phyloP scores from a whole-genome alignment of 495 filamentous ascomycete species.

The Mycothermus thermophilus region DNA sequence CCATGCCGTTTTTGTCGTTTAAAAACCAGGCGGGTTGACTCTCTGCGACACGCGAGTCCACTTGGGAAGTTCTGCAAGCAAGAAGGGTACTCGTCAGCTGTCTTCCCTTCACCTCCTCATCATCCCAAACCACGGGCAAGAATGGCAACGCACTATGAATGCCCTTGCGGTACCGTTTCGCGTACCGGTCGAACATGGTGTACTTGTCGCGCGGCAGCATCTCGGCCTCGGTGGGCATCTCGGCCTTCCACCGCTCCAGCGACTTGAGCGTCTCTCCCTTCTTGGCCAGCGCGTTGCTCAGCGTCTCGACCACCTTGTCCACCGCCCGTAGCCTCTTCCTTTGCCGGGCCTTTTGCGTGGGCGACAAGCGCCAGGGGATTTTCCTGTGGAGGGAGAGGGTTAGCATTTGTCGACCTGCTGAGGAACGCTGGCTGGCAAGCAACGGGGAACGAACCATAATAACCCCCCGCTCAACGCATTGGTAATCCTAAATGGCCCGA shows the following conservation, averaged over 20 bases:
- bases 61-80: constrained; percentile 64
- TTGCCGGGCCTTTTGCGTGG: constrained; percentile 79
- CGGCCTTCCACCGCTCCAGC: constrained; percentile 74
- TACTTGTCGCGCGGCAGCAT: constrained; percentile 97
- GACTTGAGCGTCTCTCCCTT: constrained; percentile 54
- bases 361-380: constrained; percentile 90
- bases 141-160: constrained; percentile 69
- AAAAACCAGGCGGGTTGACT: constrained; percentile 88
- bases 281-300: constrained; percentile 62
- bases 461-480: constrained; percentile 65
- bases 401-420: no score
- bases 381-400: constrained; percentile 50
- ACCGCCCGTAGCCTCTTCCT: constrained; percentile 74
- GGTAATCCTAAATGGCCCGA: constrained; percentile 69
- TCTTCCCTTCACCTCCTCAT: no score
- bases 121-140: constrained; percentile 1
- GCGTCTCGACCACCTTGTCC: constrained; percentile 62
- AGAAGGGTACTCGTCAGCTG: no score
- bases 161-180: constrained; percentile 86
- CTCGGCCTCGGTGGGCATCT: constrained; percentile 93
- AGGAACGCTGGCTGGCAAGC: no score
- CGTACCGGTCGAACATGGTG: constrained; percentile 92
- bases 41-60: constrained; percentile 91
- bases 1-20: constrained; percentile 25
- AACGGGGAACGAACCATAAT: constrained; percentile 51